Evolutionary conservation across 371 early-diverging fungal genomes (phyloP).

Genomic region (Rhizopus delemar): DNA sequence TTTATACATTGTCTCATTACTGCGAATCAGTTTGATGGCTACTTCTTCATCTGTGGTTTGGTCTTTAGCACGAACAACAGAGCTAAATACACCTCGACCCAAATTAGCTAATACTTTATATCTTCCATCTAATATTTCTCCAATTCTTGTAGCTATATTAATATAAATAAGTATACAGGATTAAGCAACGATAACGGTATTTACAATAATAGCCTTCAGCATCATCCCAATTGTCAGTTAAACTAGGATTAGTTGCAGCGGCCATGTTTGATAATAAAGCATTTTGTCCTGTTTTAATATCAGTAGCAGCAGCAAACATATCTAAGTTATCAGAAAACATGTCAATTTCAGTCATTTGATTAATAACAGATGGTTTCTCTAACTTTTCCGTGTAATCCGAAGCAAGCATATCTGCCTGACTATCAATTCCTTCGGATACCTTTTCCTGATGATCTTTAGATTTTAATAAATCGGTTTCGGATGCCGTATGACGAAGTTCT

Average conservation of each 20-base stretch:
- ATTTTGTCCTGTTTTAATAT: constrained; percentile 27
- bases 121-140: constrained; percentile 80
- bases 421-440: constrained; percentile 29
- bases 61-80: constrained; percentile 89
- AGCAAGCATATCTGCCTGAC: constrained; percentile 64
- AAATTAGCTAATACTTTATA: constrained; percentile 83
- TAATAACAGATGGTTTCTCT: constrained; percentile 18
- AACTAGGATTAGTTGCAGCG: constrained; percentile 53
- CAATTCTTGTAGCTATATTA: constrained; percentile 69
- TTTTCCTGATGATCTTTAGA: constrained; percentile 56
- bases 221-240: constrained; percentile 93
- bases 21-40: constrained; percentile 96
- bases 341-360: constrained; percentile 59
- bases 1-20: constrained; percentile 92
- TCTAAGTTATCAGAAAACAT: constrained; percentile 78
- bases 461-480: constrained; percentile 55
- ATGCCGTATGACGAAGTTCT: constrained; percentile 39
- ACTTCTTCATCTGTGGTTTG: constrained; percentile 70
- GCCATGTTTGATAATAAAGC: constrained; percentile 17
- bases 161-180: background rate
- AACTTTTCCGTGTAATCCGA: constrained; percentile 60
- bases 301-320: constrained; percentile 43
- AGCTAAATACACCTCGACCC: constrained; percentile 94
- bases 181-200: constrained; percentile 18
- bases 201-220: constrained; percentile 94